Percentiles rank a stretch among this genome's conserved stretches.
Evolutionary conservation across 2,329 filamentous ascomycete species (phyloP).

Genomic region (Microdochium bolleyi): DNA sequence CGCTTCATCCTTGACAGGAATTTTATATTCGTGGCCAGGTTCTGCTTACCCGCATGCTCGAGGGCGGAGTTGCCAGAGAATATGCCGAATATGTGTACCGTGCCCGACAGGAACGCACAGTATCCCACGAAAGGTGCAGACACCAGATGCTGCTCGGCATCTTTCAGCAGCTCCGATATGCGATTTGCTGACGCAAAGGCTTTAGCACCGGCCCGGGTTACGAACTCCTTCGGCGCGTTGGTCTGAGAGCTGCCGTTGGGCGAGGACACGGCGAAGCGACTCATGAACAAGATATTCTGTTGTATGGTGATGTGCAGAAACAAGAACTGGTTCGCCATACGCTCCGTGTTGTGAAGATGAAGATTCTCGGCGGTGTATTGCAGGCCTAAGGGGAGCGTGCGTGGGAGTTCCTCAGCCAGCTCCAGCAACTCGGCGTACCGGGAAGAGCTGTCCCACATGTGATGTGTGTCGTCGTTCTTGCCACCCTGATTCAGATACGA

Average conservation of each 20-base stretch:
- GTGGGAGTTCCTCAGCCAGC: conserved; percentile 63
- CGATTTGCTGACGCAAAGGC: conserved; percentile 79
- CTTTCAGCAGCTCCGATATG: conserved; percentile 77
- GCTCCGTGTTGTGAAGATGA: conserved; percentile 74
- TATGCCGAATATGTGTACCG: conserved; percentile 87
- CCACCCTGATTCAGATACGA: conserved; percentile 87
- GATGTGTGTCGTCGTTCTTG: conserved; percentile 65
- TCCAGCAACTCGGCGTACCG: conserved; percentile 63
- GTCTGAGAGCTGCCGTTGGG: conserved; percentile 56
- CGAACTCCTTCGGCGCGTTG: conserved; percentile 70
- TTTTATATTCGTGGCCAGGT: conserved; percentile 79
- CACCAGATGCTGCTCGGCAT: conserved; percentile 71
- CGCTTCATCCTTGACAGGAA: conserved; percentile 94
- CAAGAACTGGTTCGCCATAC: conserved; percentile 82
- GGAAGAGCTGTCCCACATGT: conserved; percentile 79
- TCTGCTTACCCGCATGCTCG: conserved; percentile 72
- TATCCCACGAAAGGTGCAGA: conserved; percentile 92
- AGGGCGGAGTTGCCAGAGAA: conserved; percentile 76
- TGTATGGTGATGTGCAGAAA: conserved; percentile 87
- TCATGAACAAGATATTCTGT: conserved; percentile 84
- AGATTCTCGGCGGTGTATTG: conserved; percentile 75
- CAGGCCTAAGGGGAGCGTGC: conserved; percentile 62
- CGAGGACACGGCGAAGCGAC: conserved; percentile 74
- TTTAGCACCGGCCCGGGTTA: conserved; percentile 64
- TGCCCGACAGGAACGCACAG: conserved; percentile 86